These are phyloP conservation scores for Aristolochia californica DNA, from an alignment of 164 flowering plant species.

Conservation along the genomic window DNA sequence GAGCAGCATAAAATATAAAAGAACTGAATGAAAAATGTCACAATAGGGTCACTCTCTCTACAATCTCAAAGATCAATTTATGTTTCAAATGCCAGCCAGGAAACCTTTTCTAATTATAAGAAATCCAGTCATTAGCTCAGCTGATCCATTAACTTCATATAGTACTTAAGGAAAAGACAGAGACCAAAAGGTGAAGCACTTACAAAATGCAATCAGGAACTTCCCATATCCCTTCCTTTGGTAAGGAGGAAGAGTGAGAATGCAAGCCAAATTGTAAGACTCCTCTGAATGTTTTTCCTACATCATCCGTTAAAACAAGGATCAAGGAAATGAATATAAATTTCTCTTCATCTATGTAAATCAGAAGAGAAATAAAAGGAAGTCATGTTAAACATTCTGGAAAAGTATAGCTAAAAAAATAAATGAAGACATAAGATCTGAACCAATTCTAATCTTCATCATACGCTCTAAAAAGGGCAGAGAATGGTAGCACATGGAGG, in stretches of 20 bases:
- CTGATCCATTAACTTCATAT: not conserved
- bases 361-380: not conserved
- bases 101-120: too few species aligned
- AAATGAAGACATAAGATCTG: too few species aligned
- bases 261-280: conserved; percentile 93
- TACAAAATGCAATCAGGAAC: conserved; percentile 93
- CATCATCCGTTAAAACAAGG: conserved; percentile 7
- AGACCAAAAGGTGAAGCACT: conserved; percentile 19
- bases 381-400: not conserved
- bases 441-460: too few species aligned
- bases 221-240: conserved; percentile 99
- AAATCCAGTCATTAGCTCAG: not conserved
- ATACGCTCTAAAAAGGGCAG: too few species aligned
- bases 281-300: conserved; percentile 99
- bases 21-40: too few species aligned
- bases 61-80: too few species aligned
- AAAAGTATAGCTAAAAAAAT: too few species aligned
- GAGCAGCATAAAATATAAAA: too few species aligned
- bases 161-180: not conserved
- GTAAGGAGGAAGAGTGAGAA: conserved; percentile 96
- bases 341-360: not conserved
- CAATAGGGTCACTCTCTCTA: too few species aligned
- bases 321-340: not conserved
- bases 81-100: too few species aligned
- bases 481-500: too few species aligned